These are phyloP conservation scores for Tilletiaria anomala DNA, from an alignment of 1,284 basidiomycete genomes.

Conservation along the genomic window DNA sequence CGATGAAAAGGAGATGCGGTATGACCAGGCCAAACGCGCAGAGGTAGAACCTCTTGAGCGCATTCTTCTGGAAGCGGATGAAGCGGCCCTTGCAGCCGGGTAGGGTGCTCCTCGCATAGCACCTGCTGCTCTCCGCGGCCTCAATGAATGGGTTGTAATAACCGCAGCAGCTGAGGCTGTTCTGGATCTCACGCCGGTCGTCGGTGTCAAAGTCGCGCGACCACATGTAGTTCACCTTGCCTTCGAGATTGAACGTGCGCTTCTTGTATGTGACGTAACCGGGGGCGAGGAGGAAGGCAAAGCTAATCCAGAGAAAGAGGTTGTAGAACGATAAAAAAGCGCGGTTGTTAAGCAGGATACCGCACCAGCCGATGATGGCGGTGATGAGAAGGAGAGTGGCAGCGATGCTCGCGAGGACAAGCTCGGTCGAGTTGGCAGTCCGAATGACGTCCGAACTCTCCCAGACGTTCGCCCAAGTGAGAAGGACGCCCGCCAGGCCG, in stretches of 20 bases:
- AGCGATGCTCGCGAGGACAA: conserved; percentile 50
- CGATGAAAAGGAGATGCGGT: conserved; percentile 52
- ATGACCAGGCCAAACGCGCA: conserved; percentile 54
- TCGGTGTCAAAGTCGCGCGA: conserved; percentile 46
- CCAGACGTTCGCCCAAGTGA: conserved; percentile 56
- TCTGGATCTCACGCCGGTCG: conserved; percentile 52
- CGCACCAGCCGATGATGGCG: conserved; percentile 53
- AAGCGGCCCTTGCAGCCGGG: conserved; percentile 58
- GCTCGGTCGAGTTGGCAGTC: conserved; percentile 50
- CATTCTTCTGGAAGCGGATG: conserved; percentile 49
- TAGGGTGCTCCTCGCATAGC: conserved; percentile 52
- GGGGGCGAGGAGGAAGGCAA: conserved; percentile 52
- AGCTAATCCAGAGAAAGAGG: conserved; percentile 55
- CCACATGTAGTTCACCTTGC: conserved; percentile 59
- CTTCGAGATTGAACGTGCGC: conserved; percentile 55
- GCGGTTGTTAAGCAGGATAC: conserved; percentile 58
- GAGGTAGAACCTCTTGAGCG: conserved; percentile 49
- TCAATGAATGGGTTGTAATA: conserved; percentile 55
- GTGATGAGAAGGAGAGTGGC: conserved; percentile 51
- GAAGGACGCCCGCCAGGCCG: conserved; percentile 48
- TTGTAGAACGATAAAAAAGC: conserved; percentile 58
- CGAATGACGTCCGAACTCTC: conserved; percentile 50
- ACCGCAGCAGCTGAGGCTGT: conserved; percentile 54
- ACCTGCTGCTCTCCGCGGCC: conserved; percentile 50
- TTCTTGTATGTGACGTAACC: conserved; percentile 58